Evolutionary conservation across 176 grass and related monocot species (phyloP).

Genomic region (Tillandsia leiboldiana): DNA sequence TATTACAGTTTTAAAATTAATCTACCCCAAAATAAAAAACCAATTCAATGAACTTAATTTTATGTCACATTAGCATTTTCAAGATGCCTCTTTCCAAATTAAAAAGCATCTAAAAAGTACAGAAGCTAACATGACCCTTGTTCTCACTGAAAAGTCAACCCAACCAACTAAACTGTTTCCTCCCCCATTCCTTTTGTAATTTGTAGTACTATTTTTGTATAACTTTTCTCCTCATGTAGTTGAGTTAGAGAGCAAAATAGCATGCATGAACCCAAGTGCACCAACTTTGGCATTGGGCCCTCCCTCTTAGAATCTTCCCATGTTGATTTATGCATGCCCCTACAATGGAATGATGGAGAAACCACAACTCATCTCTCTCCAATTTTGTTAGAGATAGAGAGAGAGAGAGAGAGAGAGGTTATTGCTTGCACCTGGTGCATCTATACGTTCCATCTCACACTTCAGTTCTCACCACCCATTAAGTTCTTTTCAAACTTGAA

Average conservation of each 20-base stretch:
- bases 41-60: conserved; percentile 17
- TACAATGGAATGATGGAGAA: conserved; percentile 31
- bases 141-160: conserved; percentile 51
- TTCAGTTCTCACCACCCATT: too few species aligned
- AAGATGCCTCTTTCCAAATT: not conserved
- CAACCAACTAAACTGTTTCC: conserved; percentile 44
- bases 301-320: conserved; percentile 53
- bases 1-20: too few species aligned
- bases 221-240: conserved; percentile 18
- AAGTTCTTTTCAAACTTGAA: too few species aligned
- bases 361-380: conserved; percentile 21
- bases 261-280: conserved; percentile 38
- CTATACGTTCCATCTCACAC: not conserved
- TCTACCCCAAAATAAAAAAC: too few species aligned
- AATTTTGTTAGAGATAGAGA: conserved; percentile 1
- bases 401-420: not conserved
- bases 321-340: conserved; percentile 23
- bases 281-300: conserved; percentile 17
- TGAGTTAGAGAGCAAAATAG: conserved; percentile 32
- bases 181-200: conserved; percentile 25
- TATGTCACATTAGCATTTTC: conserved; percentile 6
- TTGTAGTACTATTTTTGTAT: conserved; percentile 7
- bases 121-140: conserved; percentile 39
- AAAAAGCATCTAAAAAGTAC: conserved; percentile 36
- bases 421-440: not conserved